A percentile compares a stretch with the other conserved stretches of the same genome.
Conservation (phyloP, 129 eudicot genomes). For the Helianthus tuberosus region DNA sequence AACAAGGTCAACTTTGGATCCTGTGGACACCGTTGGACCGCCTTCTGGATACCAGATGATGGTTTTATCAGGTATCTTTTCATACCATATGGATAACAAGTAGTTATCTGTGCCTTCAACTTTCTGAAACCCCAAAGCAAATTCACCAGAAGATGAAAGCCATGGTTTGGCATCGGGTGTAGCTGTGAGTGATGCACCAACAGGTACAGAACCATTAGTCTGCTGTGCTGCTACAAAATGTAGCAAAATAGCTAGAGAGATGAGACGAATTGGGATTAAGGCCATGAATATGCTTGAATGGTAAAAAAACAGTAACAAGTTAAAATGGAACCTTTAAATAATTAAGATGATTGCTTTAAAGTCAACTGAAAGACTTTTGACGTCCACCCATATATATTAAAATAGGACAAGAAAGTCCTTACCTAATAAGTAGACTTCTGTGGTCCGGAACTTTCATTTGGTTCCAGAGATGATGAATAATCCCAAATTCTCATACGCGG, state of each 20-base stretch:
- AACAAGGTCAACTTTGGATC: constrained; percentile 29
- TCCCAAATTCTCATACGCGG: not conserved
- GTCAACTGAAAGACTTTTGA: constrained; percentile 7
- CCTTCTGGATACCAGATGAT: constrained; percentile 33
- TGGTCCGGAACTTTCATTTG: no score
- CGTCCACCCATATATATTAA: not conserved
- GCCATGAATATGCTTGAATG: constrained; percentile 17
- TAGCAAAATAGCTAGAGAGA: constrained; percentile 17
- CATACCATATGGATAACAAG: constrained; percentile 37
- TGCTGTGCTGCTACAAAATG: constrained; percentile 27
- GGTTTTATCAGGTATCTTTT: constrained; percentile 31
- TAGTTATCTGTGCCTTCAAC: constrained; percentile 12
- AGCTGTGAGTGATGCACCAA: constrained; percentile 31
- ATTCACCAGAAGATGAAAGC: constrained; percentile 37
- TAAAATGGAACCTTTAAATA: not conserved
- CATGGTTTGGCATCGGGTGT: constrained; percentile 23
- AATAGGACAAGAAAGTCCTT: not conserved
- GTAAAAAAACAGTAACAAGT: not conserved
- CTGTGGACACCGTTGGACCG: not conserved
- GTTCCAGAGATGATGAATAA: no score
- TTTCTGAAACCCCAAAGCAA: constrained; percentile 50
- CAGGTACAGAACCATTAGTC: constrained; percentile 7
- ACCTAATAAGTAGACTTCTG: no score
- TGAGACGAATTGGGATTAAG: not conserved
- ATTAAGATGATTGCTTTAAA: not conserved